phyloP scores from a whole-genome alignment of 2,329 filamentous ascomycete genomes.

The Botrytis sinoallii region DNA sequence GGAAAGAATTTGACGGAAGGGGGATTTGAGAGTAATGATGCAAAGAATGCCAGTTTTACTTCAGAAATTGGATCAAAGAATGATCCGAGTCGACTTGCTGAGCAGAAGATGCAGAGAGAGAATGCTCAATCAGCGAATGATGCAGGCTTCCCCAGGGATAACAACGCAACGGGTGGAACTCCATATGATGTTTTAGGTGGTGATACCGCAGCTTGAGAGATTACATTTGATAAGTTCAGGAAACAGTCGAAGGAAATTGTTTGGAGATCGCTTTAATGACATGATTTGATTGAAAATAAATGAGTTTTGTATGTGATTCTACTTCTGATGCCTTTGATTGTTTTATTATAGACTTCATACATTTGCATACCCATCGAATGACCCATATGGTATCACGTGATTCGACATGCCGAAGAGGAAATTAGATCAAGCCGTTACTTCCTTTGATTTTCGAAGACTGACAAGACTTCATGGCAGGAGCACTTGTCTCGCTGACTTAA shows the following conservation, averaged over 20 bases:
- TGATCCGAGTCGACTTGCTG: constrained; percentile 48
- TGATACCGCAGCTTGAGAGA: constrained; percentile 6
- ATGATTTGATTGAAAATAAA: background rate
- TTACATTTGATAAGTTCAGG: no score
- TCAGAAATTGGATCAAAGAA: constrained; percentile 47
- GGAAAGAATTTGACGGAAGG: constrained; percentile 36
- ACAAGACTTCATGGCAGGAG: background rate
- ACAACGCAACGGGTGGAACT: constrained; percentile 18
- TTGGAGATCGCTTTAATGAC: background rate
- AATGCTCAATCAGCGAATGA: constrained; percentile 29
- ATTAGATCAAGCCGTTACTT: background rate
- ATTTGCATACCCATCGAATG: no score
- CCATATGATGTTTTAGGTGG: constrained; percentile 11
- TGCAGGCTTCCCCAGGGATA: constrained; percentile 29
- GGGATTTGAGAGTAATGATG: constrained; percentile 30
- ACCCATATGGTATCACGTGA: background rate
- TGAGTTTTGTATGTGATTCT: background rate
- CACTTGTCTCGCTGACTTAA: background rate
- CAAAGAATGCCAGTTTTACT: constrained; percentile 36
- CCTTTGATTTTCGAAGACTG: background rate
- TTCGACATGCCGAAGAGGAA: background rate
- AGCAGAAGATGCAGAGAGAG: constrained; percentile 41
- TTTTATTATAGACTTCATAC: background rate
- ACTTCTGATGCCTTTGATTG: background rate
- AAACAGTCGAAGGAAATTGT: background rate